Evolutionary conservation across 2,329 filamentous ascomycete genomes (phyloP).

Genomic region (Aureobasidium mangrovei): DNA sequence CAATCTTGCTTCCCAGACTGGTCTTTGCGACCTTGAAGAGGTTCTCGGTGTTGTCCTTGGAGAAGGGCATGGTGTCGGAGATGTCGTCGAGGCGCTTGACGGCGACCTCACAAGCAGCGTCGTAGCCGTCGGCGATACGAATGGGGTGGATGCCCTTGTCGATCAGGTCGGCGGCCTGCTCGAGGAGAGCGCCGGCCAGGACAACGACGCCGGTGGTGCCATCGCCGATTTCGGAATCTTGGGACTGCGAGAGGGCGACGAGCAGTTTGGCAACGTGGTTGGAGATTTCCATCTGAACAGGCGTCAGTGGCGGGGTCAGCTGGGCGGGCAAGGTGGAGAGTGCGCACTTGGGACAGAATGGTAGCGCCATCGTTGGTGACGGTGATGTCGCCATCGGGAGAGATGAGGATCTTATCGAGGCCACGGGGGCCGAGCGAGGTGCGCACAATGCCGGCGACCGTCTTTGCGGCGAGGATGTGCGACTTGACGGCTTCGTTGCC

Average conservation of each 20-base stretch:
- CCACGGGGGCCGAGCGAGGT: conserved; percentile 91
- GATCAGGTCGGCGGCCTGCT: conserved; percentile 94
- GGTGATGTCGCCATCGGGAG: conserved; percentile 95
- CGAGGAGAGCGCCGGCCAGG: conserved; percentile 83
- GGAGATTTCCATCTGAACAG: conserved; percentile 81
- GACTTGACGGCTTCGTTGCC: conserved; percentile 97
- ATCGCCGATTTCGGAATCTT: conserved; percentile 98
- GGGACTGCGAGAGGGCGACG: conserved; percentile 94
- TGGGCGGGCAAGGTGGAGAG: background rate
- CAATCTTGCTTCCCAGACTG: conserved; percentile 95
- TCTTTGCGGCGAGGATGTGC: conserved; percentile 93
- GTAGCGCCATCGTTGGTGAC: conserved; percentile 98
- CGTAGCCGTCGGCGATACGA: conserved; percentile 95
- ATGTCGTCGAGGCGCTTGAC: conserved; percentile 88
- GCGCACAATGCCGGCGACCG: conserved; percentile 94
- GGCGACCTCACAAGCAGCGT: conserved; percentile 94
- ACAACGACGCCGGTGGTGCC: conserved; percentile 97
- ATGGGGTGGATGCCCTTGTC: conserved; percentile 99
- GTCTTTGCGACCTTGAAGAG: conserved; percentile 92
- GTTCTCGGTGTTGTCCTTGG: conserved; percentile 69
- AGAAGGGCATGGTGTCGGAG: conserved; percentile 83
- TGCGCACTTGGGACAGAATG: conserved; percentile 65
- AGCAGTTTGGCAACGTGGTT: conserved; percentile 97
- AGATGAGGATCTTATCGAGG: conserved; percentile 98
- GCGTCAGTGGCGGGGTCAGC: background rate